A percentile compares a stretch with the other conserved stretches of the same genome.
phyloP scores from a whole-genome alignment of 129 eudicot species.

The Lactuca saligna region DNA sequence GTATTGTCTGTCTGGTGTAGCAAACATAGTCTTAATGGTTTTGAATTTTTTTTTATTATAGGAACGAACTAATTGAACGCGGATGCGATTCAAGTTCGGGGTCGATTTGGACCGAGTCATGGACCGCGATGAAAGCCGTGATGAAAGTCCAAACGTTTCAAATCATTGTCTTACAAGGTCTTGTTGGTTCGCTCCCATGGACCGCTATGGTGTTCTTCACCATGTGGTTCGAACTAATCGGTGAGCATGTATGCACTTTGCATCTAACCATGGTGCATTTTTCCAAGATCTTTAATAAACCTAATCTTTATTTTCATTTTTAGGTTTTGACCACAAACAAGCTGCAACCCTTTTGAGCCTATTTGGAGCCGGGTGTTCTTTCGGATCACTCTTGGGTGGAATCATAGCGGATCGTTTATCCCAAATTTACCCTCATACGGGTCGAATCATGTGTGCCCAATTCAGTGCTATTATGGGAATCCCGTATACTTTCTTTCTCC shows the following conservation, averaged over 20 bases:
- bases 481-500: slow-evolving; percentile 85
- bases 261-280: not conserved
- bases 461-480: slow-evolving; percentile 93
- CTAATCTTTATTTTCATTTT: not conserved
- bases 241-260: slow-evolving; percentile 47
- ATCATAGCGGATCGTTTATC: slow-evolving; percentile 74
- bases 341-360: slow-evolving; percentile 76
- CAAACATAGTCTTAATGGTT: not conserved
- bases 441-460: slow-evolving; percentile 91
- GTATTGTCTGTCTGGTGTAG: no score
- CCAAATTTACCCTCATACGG: slow-evolving; percentile 69
- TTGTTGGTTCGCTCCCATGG: slow-evolving; percentile 96
- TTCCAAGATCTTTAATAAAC: not conserved
- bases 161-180: slow-evolving; percentile 92
- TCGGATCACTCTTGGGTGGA: slow-evolving; percentile 87
- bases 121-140: slow-evolving; percentile 81
- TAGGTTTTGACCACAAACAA: slow-evolving; percentile 90
- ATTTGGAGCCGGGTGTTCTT: slow-evolving; percentile 76
- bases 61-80: slow-evolving; percentile 59
- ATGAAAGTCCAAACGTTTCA: slow-evolving; percentile 82
- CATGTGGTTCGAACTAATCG: slow-evolving; percentile 91
- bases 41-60: slow-evolving; percentile 15
- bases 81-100: slow-evolving; percentile 34
- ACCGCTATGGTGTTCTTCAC: slow-evolving; percentile 94
- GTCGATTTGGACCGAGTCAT: slow-evolving; percentile 78